phyloP scores from a whole-genome alignment of 768 basidiomycete species.

The Lactifluus hygrophoroides region DNA sequence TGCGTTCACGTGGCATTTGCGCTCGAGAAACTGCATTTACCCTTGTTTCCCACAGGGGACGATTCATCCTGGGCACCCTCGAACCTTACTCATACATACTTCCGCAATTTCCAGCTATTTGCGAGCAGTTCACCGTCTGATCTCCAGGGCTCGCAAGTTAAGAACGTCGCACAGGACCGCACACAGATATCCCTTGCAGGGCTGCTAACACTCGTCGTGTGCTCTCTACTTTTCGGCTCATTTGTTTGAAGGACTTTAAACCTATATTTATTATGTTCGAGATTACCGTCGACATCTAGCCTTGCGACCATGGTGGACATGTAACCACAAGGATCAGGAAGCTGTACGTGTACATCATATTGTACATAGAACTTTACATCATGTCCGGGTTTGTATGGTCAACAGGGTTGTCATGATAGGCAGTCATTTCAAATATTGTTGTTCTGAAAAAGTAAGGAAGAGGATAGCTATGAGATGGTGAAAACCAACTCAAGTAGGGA shows the following conservation, averaged over 20 bases:
- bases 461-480: neutral
- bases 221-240: neutral
- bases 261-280: neutral
- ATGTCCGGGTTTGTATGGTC: neutral
- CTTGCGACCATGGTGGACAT: neutral
- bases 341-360: neutral
- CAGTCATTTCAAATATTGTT: neutral
- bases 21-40: constrained; percentile 13
- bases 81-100: constrained; percentile 60
- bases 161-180: neutral
- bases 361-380: neutral
- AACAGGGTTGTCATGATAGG: neutral
- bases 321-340: neutral
- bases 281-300: neutral
- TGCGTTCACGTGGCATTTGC: constrained; percentile 16
- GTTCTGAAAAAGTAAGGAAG: neutral
- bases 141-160: constrained; percentile 10
- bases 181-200: neutral
- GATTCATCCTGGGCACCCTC: constrained; percentile 69
- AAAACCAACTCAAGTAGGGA: neutral
- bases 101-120: constrained; percentile 59
- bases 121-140: constrained; percentile 16
- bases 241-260: neutral
- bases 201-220: neutral
- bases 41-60: constrained; percentile 33